Conservation (phyloP, 1,284 basidiomycete species). For the Ceratobasidium papillatum region DNA sequence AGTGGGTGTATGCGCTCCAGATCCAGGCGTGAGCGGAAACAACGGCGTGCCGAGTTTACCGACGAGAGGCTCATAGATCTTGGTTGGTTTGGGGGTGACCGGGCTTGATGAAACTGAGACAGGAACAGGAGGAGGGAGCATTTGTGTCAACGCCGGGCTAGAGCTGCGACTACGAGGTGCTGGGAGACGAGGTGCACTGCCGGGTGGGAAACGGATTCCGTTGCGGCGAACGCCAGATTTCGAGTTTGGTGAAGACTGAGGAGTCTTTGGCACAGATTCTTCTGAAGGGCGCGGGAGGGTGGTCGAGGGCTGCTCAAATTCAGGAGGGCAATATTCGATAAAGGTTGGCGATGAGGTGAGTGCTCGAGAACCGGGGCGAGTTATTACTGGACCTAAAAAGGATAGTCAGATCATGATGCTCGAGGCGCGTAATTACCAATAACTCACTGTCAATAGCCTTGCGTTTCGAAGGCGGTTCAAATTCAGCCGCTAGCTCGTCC, state of each 20-base stretch:
- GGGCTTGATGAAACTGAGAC: neutral
- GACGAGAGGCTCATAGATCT: slow-evolving; percentile 9
- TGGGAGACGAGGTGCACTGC: slow-evolving; percentile 4
- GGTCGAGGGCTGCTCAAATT: neutral
- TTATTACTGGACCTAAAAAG: neutral
- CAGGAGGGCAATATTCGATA: slow-evolving; percentile 14
- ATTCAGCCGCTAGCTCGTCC: neutral
- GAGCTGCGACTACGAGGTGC: slow-evolving; percentile 12
- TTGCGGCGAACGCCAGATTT: neutral
- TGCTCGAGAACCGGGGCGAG: neutral
- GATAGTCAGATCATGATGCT: neutral
- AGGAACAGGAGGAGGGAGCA: slow-evolving; percentile 21
- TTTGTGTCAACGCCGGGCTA: slow-evolving; percentile 24
- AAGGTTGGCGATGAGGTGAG: slow-evolving; percentile 6
- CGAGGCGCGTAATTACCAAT: neutral
- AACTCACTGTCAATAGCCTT: slow-evolving; percentile 4
- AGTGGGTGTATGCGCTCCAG: neutral
- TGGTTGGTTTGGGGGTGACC: slow-evolving; percentile 18
- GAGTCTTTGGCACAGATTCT: neutral
- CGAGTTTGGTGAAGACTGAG: neutral
- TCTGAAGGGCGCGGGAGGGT: slow-evolving; percentile 19
- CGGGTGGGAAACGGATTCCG: slow-evolving; percentile 17
- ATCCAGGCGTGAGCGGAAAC: neutral
- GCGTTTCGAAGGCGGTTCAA: slow-evolving; percentile 12
- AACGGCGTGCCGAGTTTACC: neutral